Percentiles rank a stretch among this genome's conserved stretches.
These are phyloP conservation scores for Sclerotinia nivalis DNA, from an alignment of 2,329 filamentous ascomycete species.

Conservation along the genomic window DNA sequence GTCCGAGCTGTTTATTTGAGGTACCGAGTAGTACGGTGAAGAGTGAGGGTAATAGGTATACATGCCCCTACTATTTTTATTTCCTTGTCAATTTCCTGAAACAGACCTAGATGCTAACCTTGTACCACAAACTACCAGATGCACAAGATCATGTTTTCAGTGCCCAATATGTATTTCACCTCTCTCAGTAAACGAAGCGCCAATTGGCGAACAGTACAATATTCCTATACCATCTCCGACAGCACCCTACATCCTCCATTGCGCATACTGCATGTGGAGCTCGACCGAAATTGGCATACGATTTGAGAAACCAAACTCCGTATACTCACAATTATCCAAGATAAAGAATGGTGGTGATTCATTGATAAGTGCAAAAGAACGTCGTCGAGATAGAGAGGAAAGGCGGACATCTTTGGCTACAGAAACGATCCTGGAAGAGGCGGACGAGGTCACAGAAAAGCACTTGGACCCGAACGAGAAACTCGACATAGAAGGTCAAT, in stretches of 20 bases:
- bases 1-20: constrained; percentile 93
- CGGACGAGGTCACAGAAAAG: constrained; percentile 43
- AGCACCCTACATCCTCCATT: constrained; percentile 75
- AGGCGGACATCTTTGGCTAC: constrained; percentile 31
- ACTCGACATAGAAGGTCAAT: constrained; percentile 68
- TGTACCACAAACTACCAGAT: constrained; percentile 54
- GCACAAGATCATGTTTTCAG: constrained; percentile 92
- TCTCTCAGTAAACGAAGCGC: constrained; percentile 61
- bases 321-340: constrained; percentile 76
- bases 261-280: constrained; percentile 91
- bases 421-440: constrained; percentile 35
- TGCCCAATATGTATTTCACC: constrained; percentile 87
- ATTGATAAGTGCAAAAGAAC: constrained; percentile 51
- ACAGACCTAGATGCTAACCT: constrained; percentile 2
- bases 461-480: constrained; percentile 37
- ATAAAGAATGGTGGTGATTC: constrained; percentile 62
- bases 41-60: constrained; percentile 87
- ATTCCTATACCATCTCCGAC: constrained; percentile 41
- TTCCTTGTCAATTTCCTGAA: not conserved
- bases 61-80: not conserved
- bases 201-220: constrained; percentile 56
- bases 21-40: constrained; percentile 91
- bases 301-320: constrained; percentile 85
- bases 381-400: constrained; percentile 36
- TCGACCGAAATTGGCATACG: constrained; percentile 86